phyloP scores from a whole-genome alignment of 2,329 filamentous ascomycete species.

The Penicillium palitans region DNA sequence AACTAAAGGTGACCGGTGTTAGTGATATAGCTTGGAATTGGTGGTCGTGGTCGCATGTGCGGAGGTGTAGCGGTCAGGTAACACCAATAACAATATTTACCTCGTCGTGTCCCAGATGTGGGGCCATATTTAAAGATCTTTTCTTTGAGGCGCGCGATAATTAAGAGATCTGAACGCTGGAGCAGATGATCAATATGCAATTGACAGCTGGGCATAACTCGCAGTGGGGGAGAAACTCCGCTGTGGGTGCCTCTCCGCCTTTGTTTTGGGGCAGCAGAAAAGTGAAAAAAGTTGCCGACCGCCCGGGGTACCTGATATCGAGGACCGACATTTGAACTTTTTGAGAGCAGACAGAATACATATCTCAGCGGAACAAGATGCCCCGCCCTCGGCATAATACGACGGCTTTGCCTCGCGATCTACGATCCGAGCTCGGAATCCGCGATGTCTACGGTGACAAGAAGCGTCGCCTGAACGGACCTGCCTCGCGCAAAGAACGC shows the following conservation, averaged over 20 bases:
- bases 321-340: neutral
- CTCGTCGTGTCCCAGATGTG: constrained; percentile 45
- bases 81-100: constrained; percentile 27
- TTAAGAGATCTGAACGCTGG: constrained; percentile 7
- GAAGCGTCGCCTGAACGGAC: constrained; percentile 32
- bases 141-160: neutral
- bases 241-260: constrained; percentile 26
- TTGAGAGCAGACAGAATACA: neutral
- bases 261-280: constrained; percentile 22
- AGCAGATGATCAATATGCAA: constrained; percentile 14
- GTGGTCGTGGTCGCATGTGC: constrained; percentile 13
- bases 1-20: constrained; percentile 35
- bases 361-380: constrained; percentile 24
- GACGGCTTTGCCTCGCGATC: constrained; percentile 42
- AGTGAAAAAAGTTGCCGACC: constrained; percentile 29
- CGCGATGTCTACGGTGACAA: constrained; percentile 38
- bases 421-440: constrained; percentile 45
- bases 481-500: constrained; percentile 59
- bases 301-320: constrained; percentile 11
- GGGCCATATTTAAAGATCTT: constrained; percentile 29
- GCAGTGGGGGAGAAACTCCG: constrained; percentile 25
- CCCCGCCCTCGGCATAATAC: constrained; percentile 41
- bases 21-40: constrained; percentile 17
- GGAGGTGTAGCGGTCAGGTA: neutral
- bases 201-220: constrained; percentile 15